Conservation (phyloP, 2,329 filamentous ascomycete species). For the Arthrocladium fulminans region DNA sequence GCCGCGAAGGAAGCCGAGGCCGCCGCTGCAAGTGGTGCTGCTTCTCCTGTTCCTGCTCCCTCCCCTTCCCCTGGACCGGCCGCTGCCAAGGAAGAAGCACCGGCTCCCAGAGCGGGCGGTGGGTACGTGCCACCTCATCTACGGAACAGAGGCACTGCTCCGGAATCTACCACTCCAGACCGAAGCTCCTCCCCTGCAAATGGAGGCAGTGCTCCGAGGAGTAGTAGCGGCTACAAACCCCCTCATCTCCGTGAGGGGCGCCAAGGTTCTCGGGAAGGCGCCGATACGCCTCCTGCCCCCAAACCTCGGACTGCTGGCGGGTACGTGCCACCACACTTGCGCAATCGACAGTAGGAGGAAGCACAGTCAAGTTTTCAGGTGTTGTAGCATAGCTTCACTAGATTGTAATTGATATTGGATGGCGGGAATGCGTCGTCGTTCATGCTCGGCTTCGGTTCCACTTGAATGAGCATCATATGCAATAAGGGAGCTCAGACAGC, state of each 20-base stretch:
- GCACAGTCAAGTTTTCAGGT: neutral
- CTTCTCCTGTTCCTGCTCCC: slow-evolving; percentile 1
- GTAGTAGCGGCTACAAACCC: no score
- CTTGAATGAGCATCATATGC: no score
- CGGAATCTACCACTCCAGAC: no score
- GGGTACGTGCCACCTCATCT: slow-evolving; percentile 11
- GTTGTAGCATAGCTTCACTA: neutral
- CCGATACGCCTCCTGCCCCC: no score
- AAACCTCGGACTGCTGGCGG: slow-evolving; percentile 26
- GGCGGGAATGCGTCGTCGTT: neutral
- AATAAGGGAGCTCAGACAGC: no score
- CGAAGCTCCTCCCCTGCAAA: no score
- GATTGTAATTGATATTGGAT: neutral
- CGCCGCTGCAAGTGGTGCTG: neutral
- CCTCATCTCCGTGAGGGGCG: no score
- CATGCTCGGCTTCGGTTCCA: no score
- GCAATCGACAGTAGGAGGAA: neutral
- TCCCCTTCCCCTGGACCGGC: slow-evolving; percentile 11
- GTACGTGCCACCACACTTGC: slow-evolving; percentile 9
- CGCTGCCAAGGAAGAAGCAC: slow-evolving; percentile 9
- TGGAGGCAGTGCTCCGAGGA: no score
- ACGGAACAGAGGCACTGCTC: no score
- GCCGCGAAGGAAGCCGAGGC: slow-evolving; percentile 34
- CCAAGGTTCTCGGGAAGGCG: no score
- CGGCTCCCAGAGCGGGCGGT: slow-evolving; percentile 24